Base-by-base conservation (phyloP, 73 alveolate genomes). In the Symbiodinium pilosum region DNA sequence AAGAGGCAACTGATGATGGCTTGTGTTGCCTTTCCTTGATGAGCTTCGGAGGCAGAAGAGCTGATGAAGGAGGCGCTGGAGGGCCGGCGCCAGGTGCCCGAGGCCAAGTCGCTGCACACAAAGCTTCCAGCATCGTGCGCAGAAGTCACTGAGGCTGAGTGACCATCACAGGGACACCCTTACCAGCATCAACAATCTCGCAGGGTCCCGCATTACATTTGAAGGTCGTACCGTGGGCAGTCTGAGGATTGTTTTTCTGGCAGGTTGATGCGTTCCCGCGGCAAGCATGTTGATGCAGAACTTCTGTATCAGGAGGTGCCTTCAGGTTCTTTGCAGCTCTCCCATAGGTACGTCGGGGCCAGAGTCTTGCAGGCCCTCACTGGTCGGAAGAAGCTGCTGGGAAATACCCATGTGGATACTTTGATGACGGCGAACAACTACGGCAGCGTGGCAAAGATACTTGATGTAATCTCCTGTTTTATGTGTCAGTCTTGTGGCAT, bases 381-480 rank as follows among this genome's bases (percentile, higher is more conserved):
- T 40, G 94, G 94, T 12, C 83, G 94, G 84, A 87, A 87, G 52
- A 75, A 87, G 18, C 52, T 87, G 94, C 56, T 87, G 84, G 94
- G 94, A 30, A 39, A 43, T 6, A 75, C 84, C 39, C 94, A 87
- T 38, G 59, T 87, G 84, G 94, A 87, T 40, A 87, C 94, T 42
- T 38, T 87, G 84, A 87, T 87, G 94, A 87, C 94, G 21, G 94
- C 94, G 56, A 87, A 87, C 94, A 87, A 87, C 84, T 87, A 87
- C 71, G 94, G 94, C 56, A 54, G 26, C 73, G 20, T 9, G 73
- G 32, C 73, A 54, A 30, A 54, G 2, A 9, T 54, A n/a, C n/a
- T n/a, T n/a, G n/a, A n/a, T n/a, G n/a, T n/a, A n/a, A n/a, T n/a
- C n/a, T n/a, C n/a, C n/a, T n/a, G n/a, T n/a, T n/a, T n/a, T n/a